Base-by-base conservation (phyloP, 108 stramenopile genomes). In the Nitzschia sp. region DNA sequence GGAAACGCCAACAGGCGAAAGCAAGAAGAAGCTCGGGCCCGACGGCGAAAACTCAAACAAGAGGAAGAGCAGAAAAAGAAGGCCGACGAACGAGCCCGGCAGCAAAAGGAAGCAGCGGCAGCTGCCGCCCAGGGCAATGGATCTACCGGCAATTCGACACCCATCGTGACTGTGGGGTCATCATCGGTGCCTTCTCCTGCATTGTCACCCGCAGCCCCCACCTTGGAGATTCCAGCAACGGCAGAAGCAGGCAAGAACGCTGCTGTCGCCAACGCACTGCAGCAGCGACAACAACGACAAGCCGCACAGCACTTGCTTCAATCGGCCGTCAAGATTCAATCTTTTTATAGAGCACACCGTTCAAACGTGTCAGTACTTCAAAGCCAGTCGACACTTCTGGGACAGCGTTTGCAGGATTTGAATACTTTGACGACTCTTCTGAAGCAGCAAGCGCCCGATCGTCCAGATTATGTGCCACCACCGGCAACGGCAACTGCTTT, bases 1-100 rank as follows among this genome's bases (percentile, higher is more conserved):
- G 84, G 87, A 0, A 93, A 91, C 59, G 77, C 89, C 3, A 81
- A 69, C 34, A 83, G 79, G 46, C 86, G 89, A 61, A 64, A 88
- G 11, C 87, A 88, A 59, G 88, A 89, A 32, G 89, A 88, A 31
- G 84, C 86, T 62, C 74, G 72, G 66, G 68, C 66, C 38, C 78
- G 89, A 49, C 75, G 92, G 11, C 66, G 80, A 46, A 76, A 86
- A 47, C 57, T 88, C 31, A 89, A 89, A 29, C 60, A 79, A 26
- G 76, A 90, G 61, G 71, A 91, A 79, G 59, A 84, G 45, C 70
- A 72, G 21, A 80, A 83, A 29, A 75, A 77, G 57, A 17, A 66
- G 30, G 67, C 85, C 32, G 64, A 77, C 26, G 65, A 74, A 66
- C 47, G 28, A 8, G 19, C 33, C 30, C 61, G 9, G 23, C 26